Conservation (phyloP, 306 rosid genomes). For the Quercus rubra region DNA sequence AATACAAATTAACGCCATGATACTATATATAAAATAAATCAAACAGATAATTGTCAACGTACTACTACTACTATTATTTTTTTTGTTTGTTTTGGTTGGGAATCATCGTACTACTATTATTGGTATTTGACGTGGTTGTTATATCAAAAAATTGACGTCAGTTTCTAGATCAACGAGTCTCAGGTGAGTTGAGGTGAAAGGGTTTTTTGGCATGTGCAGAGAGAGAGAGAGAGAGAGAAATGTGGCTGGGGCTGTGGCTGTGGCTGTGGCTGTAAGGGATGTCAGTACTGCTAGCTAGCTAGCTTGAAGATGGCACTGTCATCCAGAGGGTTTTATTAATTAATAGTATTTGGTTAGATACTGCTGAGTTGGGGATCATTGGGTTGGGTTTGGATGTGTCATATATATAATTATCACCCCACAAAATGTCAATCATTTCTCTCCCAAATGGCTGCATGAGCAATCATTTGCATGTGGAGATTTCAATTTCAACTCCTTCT, state of each 20-base stretch:
- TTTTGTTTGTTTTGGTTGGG: background rate
- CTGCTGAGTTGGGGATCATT: background rate
- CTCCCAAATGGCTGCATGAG: slow-evolving; percentile 49
- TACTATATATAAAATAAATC: too few relatives aligned
- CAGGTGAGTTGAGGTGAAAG: background rate
- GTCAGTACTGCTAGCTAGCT: background rate
- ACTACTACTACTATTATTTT: too few relatives aligned
- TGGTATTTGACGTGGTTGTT: slow-evolving; percentile 11
- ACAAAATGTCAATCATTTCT: slow-evolving; percentile 31
- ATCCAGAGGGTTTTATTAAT: background rate
- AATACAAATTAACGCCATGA: too few relatives aligned
- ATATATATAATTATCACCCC: background rate
- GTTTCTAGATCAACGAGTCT: background rate
- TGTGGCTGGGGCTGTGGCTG: too few relatives aligned
- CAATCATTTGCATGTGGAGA: slow-evolving; percentile 39
- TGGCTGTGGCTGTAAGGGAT: slow-evolving; percentile 8
- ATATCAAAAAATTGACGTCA: slow-evolving; percentile 22
- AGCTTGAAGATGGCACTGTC: slow-evolving; percentile 50
- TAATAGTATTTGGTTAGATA: background rate
- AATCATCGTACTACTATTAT: slow-evolving; percentile 21
- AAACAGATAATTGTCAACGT: too few relatives aligned
- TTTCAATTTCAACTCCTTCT: slow-evolving; percentile 11
- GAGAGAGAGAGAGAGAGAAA: background rate
- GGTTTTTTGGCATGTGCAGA: slow-evolving; percentile 15
- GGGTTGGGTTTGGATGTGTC: background rate